Percentiles rank a stretch among this genome's conserved stretches.
Conservation (phyloP, 164 flowering plant genomes). For the Aristolochia fimbriata region DNA sequence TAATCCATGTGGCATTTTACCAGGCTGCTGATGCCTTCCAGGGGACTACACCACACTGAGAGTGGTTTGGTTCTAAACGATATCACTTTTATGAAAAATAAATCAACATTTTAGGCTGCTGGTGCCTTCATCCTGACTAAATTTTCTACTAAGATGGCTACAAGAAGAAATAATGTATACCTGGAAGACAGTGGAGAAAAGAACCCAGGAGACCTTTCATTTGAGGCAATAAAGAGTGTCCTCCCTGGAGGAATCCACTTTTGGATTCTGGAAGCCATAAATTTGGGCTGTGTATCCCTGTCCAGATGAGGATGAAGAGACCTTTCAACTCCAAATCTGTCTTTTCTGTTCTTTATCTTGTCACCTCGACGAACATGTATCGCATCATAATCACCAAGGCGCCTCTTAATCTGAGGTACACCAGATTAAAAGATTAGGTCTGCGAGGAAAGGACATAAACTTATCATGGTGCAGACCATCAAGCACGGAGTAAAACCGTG, state of each 20-base stretch:
- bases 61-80: too few species aligned
- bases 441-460: too few species aligned
- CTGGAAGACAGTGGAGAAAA: slow-evolving; percentile 81
- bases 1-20: too few species aligned
- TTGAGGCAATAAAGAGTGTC: slow-evolving; percentile 88
- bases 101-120: too few species aligned
- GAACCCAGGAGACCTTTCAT: slow-evolving; percentile 82
- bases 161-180: slow-evolving; percentile 21
- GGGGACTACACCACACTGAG: too few species aligned
- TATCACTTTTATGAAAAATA: too few species aligned
- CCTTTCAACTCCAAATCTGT: slow-evolving; percentile 65
- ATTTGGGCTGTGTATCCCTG: slow-evolving; percentile 88
- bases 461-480: too few species aligned
- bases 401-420: slow-evolving; percentile 46
- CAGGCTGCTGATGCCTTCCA: too few species aligned
- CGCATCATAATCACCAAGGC: slow-evolving; percentile 93
- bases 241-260: slow-evolving; percentile 84
- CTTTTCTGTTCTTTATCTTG: slow-evolving; percentile 80
- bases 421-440: too few species aligned
- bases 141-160: too few species aligned
- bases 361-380: slow-evolving; percentile 98
- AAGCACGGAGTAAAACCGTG: too few species aligned
- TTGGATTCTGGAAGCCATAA: slow-evolving; percentile 56
- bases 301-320: slow-evolving; percentile 84
- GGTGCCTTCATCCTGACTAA: too few species aligned